phyloP scores from a whole-genome alignment of 331 rosid genomes.

The Acacia pycnantha region DNA sequence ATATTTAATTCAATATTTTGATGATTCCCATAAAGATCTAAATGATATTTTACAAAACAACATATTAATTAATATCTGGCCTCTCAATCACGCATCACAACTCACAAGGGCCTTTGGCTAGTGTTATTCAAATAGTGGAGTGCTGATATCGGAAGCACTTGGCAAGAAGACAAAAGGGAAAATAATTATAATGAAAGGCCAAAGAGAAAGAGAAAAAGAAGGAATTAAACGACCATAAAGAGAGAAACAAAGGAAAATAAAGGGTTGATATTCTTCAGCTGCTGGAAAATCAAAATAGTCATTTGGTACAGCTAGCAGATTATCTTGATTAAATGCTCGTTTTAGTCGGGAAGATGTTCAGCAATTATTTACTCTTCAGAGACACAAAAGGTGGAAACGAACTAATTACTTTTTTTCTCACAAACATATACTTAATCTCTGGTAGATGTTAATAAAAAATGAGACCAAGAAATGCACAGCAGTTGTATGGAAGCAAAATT shows the following conservation, averaged over 20 bases:
- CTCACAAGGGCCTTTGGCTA: too few relatives aligned
- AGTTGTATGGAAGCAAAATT: slow-evolving; percentile 14
- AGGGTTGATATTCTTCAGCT: neutral
- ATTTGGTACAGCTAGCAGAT: neutral
- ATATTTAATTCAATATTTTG: too few relatives aligned
- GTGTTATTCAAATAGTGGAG: neutral
- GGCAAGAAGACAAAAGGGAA: neutral
- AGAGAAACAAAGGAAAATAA: neutral
- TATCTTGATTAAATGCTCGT: neutral
- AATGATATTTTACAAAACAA: too few relatives aligned
- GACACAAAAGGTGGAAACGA: neutral
- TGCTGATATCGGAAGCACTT: neutral
- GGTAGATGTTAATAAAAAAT: neutral
- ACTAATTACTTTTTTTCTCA: neutral
- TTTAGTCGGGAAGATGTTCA: neutral
- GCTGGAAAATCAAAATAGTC: neutral
- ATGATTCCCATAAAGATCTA: too few relatives aligned
- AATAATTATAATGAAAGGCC: neutral
- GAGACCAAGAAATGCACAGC: slow-evolving; percentile 6
- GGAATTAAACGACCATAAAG: neutral
- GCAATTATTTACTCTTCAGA: neutral
- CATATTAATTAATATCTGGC: too few relatives aligned
- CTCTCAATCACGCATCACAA: too few relatives aligned
- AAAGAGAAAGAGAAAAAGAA: neutral
- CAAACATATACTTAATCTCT: neutral